Conservation (phyloP, 192 early-diverging fungal species). For the Entomortierella lignicola region DNA sequence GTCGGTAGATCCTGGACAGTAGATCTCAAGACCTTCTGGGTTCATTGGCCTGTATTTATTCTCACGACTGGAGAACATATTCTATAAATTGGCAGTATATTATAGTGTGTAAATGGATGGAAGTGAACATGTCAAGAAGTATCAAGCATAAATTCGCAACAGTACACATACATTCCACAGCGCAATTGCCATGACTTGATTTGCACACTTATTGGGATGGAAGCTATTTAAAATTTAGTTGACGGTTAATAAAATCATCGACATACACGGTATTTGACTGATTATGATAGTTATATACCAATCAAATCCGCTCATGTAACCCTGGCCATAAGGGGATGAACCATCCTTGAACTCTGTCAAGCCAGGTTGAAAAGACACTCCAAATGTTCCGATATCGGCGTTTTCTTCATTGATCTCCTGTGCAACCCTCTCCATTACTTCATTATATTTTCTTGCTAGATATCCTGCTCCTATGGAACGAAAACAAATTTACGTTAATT, state of each 20-base stretch:
- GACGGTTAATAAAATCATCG: no score
- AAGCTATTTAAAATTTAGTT: no score
- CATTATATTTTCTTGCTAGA: conserved; percentile 31
- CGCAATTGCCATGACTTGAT: conserved; percentile 63
- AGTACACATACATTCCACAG: conserved; percentile 63
- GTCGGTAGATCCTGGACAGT: conserved; percentile 55
- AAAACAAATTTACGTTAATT: no score
- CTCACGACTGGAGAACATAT: conserved; percentile 56
- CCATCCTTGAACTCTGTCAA: conserved; percentile 56
- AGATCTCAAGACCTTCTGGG: conserved; percentile 46
- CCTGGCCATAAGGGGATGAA: conserved; percentile 57
- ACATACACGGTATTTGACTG: no score
- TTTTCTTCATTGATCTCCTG: conserved; percentile 42
- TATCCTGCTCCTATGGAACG: conserved; percentile 26
- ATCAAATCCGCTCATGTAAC: conserved; percentile 63
- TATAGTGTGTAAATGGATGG: neutral
- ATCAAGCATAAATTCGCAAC: neutral
- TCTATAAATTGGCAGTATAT: conserved; percentile 29
- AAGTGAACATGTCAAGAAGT: neutral
- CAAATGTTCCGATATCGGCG: conserved; percentile 38
- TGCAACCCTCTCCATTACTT: conserved; percentile 28
- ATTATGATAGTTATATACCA: no score
- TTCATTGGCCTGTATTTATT: conserved; percentile 50
- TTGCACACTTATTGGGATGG: conserved; percentile 68
- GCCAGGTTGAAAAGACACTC: conserved; percentile 58